These are phyloP conservation scores for Sequoiadendron giganteum DNA, from an alignment of 75 land plant genomes.

Conservation along the genomic window DNA sequence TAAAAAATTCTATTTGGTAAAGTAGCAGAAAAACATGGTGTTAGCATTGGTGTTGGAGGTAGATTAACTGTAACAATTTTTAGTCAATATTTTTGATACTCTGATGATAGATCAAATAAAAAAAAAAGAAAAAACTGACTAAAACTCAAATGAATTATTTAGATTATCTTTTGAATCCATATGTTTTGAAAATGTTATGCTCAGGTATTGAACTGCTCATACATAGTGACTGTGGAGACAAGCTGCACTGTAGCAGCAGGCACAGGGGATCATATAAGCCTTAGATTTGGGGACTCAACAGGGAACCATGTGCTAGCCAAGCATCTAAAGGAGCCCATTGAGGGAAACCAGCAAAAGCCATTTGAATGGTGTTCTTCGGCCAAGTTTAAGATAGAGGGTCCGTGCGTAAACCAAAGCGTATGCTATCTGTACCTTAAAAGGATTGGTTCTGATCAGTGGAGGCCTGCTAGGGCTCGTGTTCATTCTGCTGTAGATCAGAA, in stretches of 20 bases:
- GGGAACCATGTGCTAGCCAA: not conserved
- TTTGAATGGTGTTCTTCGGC: not conserved
- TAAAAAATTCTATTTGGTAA: too few species aligned
- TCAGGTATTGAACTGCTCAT: not conserved
- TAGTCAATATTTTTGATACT: too few species aligned
- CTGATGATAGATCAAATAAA: too few species aligned
- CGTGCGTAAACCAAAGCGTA: not conserved
- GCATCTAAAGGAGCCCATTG: not conserved
- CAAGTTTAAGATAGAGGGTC: slow-evolving; percentile 1
- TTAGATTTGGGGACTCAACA: not conserved
- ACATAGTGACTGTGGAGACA: not conserved
- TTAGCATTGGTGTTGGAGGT: too few species aligned
- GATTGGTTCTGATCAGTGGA: slow-evolving; percentile 1
- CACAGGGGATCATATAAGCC: not conserved
- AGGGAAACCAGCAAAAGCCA: not conserved
- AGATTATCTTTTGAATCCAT: too few species aligned
- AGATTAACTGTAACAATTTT: too few species aligned
- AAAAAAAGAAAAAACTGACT: too few species aligned
- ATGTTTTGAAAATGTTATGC: too few species aligned
- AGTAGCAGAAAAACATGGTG: too few species aligned
- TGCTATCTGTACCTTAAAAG: slow-evolving; percentile 9
- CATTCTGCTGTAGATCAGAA: not conserved
- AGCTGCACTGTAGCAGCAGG: not conserved
- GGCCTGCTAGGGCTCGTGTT: not conserved
- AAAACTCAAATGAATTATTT: not conserved